Percentiles rank a stretch among this genome's conserved stretches.
phyloP scores from a whole-genome alignment of 768 basidiomycete species.

The Gelatoporia subvermispora region DNA sequence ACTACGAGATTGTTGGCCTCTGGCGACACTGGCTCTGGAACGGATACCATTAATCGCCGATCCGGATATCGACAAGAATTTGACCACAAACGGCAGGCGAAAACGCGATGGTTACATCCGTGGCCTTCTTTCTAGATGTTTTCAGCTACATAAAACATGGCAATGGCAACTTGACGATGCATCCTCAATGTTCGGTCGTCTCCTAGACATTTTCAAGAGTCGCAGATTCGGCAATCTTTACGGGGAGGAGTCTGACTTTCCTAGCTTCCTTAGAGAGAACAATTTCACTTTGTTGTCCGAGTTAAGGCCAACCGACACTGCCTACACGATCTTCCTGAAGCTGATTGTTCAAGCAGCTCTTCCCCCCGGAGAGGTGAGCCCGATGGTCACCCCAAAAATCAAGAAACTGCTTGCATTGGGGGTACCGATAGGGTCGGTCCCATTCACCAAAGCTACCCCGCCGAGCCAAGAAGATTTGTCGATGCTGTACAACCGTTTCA shows the following conservation, averaged over 20 bases:
- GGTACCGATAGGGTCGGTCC: slow-evolving; percentile 65
- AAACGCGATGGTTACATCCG: slow-evolving; percentile 70
- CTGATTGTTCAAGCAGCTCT: slow-evolving; percentile 62
- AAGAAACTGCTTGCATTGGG: slow-evolving; percentile 70
- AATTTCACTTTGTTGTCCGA: slow-evolving; percentile 50
- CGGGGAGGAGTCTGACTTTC: slow-evolving; percentile 59
- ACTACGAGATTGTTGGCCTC: slow-evolving; percentile 60
- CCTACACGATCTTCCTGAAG: slow-evolving; percentile 78
- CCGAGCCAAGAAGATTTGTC: slow-evolving; percentile 56
- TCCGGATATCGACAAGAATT: slow-evolving; percentile 34
- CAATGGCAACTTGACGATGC: slow-evolving; percentile 63
- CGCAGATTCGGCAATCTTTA: slow-evolving; percentile 72
- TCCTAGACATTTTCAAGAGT: slow-evolving; percentile 70
- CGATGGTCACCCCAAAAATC: slow-evolving; percentile 36
- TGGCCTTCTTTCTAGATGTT: slow-evolving; percentile 65
- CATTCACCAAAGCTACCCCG: slow-evolving; percentile 51
- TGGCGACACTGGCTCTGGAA: slow-evolving; percentile 53
- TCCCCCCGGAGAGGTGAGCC: slow-evolving; percentile 16
- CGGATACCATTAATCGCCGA: slow-evolving; percentile 53
- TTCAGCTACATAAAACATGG: slow-evolving; percentile 73
- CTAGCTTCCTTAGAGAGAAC: slow-evolving; percentile 58
- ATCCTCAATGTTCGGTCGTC: slow-evolving; percentile 51
- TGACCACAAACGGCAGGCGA: slow-evolving; percentile 34
- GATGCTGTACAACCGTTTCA: slow-evolving; percentile 79
- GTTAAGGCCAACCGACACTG: slow-evolving; percentile 54